Percentiles rank a stretch among this genome's conserved stretches.
Conservation (phyloP, 805 yeast genomes). For the Spencermartinsiella europaea region DNA sequence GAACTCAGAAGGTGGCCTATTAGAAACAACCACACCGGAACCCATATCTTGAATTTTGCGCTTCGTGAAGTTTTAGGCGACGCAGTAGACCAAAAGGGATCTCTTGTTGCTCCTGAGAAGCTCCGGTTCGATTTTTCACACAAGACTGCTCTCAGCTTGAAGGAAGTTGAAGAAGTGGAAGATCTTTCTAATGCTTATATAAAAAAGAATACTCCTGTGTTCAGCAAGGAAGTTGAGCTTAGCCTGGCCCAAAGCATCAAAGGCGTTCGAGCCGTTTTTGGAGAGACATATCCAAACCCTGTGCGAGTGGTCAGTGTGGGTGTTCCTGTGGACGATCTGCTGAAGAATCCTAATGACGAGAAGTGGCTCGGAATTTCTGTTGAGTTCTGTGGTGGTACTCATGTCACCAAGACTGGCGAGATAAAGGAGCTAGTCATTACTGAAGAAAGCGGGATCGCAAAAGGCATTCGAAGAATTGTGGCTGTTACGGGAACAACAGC, state of each 20-base stretch:
- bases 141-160: constrained; percentile 71
- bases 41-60: constrained; percentile 89
- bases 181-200: constrained; percentile 65
- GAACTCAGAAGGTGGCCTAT: constrained; percentile 94
- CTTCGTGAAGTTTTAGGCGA: constrained; percentile 82
- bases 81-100: constrained; percentile 91
- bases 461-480: constrained; percentile 96
- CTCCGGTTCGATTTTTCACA: constrained; percentile 95
- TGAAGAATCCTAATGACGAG: constrained; percentile 61
- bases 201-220: constrained; percentile 66
- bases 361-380: constrained; percentile 78
- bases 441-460: constrained; percentile 97
- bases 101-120: constrained; percentile 92
- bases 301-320: constrained; percentile 98
- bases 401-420: constrained; percentile 86
- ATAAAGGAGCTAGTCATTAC: constrained; percentile 83
- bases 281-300: constrained; percentile 98
- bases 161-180: constrained; percentile 75
- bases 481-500: constrained; percentile 95
- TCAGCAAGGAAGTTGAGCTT: constrained; percentile 76
- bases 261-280: constrained; percentile 96
- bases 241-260: constrained; percentile 64
- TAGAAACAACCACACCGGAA: constrained; percentile 97
- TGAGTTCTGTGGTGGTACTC: constrained; percentile 99
- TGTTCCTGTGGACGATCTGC: constrained; percentile 74